Percentiles rank a stretch among this genome's conserved stretches.
phyloP scores from a whole-genome alignment of 2,329 filamentous ascomycete species.

The Pseudogymnoascus sp. region DNA sequence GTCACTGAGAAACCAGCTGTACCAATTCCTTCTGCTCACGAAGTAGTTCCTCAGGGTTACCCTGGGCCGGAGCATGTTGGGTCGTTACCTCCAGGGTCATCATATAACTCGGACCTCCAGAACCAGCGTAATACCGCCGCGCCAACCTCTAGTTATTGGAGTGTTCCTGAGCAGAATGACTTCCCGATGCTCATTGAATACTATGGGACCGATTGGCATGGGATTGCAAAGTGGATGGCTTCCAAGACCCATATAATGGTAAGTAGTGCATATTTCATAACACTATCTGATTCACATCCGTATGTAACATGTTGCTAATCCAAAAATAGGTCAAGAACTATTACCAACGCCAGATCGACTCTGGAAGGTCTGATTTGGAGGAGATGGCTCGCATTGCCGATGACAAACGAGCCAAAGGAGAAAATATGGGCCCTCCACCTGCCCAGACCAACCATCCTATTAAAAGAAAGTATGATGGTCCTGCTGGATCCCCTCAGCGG shows the following conservation, averaged over 20 bases:
- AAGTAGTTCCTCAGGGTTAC: slow-evolving; percentile 15
- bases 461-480: slow-evolving; percentile 46
- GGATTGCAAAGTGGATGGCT: slow-evolving; percentile 71
- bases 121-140: slow-evolving; percentile 29
- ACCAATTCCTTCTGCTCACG: slow-evolving; percentile 17
- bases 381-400: slow-evolving; percentile 54
- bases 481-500: slow-evolving; percentile 33
- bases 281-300: slow-evolving; percentile 24
- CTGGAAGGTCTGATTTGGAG: slow-evolving; percentile 52
- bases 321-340: slow-evolving; percentile 58
- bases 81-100: not conserved
- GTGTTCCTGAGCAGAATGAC: slow-evolving; percentile 70
- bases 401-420: slow-evolving; percentile 45
- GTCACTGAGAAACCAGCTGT: slow-evolving; percentile 19
- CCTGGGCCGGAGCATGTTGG: slow-evolving; percentile 22
- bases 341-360: slow-evolving; percentile 56
- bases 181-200: slow-evolving; percentile 65
- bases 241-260: slow-evolving; percentile 86
- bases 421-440: slow-evolving; percentile 54
- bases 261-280: slow-evolving; percentile 30
- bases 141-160: slow-evolving; percentile 78
- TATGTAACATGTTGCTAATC: slow-evolving; percentile 28
- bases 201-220: slow-evolving; percentile 72
- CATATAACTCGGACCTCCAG: slow-evolving; percentile 16
- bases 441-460: slow-evolving; percentile 45